Evolutionary conservation across 1,139 yeast genomes (phyloP).

Genomic region (Protomyces pachydermus): DNA sequence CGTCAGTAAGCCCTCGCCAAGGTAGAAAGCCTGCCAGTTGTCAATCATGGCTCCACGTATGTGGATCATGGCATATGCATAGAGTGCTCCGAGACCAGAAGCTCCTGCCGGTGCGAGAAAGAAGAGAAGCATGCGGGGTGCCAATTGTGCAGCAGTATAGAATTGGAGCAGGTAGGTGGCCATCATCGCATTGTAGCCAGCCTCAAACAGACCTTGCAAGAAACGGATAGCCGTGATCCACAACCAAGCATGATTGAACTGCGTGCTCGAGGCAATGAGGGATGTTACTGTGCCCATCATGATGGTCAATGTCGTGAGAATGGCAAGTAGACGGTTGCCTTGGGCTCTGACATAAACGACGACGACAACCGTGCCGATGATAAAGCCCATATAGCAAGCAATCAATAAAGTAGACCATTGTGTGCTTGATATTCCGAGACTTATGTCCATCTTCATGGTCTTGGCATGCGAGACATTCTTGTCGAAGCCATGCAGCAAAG

Average conservation of each 20-base stretch:
- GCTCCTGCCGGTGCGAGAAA: constrained; percentile 1
- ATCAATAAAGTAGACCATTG: constrained; percentile 2
- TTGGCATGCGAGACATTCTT: constrained; percentile 9
- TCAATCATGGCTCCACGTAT: not conserved
- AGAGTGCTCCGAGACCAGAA: not conserved
- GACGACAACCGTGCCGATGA: not conserved
- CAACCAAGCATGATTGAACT: not conserved
- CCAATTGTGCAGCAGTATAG: not conserved
- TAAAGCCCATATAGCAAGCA: not conserved
- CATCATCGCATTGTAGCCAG: not conserved
- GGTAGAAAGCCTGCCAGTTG: not conserved
- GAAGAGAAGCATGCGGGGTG: not conserved
- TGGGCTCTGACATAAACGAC: not conserved
- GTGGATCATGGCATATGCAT: not conserved
- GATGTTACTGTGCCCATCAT: not conserved
- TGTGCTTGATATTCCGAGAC: not conserved
- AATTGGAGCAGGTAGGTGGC: not conserved
- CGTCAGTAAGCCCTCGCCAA: not conserved
- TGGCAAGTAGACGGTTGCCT: not conserved
- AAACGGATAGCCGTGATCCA: not conserved
- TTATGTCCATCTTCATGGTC: constrained; percentile 1
- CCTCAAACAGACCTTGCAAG: constrained; percentile 1
- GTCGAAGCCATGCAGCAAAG: constrained; percentile 1
- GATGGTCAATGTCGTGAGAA: not conserved
- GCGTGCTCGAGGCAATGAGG: not conserved